Evolutionary conservation across 2,329 filamentous ascomycete genomes (phyloP).

Genomic region (Aspergillus sp.): DNA sequence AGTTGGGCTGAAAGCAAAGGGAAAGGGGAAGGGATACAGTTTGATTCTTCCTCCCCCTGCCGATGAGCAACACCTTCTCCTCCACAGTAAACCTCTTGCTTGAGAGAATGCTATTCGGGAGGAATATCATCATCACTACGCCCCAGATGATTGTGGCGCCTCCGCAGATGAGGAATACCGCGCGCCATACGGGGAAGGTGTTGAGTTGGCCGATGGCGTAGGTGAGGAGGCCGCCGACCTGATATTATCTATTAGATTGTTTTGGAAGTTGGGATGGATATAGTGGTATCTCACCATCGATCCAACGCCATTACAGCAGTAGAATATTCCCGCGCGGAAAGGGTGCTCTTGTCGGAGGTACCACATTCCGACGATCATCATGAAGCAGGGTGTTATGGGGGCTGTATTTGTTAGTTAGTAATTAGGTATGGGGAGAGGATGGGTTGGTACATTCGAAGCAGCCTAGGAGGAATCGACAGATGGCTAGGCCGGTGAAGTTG

Average conservation of each 20-base stretch:
- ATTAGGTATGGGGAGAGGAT: too few relatives aligned
- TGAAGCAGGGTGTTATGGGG: constrained; percentile 52
- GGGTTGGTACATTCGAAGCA: constrained; percentile 41
- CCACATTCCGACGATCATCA: constrained; percentile 56
- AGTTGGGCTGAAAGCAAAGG: too few relatives aligned
- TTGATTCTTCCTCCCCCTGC: constrained; percentile 30
- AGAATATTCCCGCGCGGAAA: constrained; percentile 49
- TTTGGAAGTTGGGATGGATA: neutral
- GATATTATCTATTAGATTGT: too few relatives aligned
- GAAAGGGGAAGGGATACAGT: neutral
- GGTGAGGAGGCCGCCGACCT: constrained; percentile 28
- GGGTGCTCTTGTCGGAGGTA: constrained; percentile 52
- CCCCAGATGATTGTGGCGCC: constrained; percentile 49
- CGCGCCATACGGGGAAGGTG: constrained; percentile 47
- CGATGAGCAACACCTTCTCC: constrained; percentile 49
- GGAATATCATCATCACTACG: constrained; percentile 39
- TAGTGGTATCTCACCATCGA: constrained; percentile 35
- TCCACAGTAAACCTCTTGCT: constrained; percentile 46
- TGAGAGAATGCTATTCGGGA: constrained; percentile 48
- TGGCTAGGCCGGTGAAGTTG: constrained; percentile 47
- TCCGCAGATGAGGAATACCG: constrained; percentile 50
- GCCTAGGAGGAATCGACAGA: constrained; percentile 51
- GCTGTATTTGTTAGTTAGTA: constrained; percentile 21
- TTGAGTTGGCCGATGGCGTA: constrained; percentile 46
- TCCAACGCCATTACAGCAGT: constrained; percentile 44